Base-by-base conservation (phyloP, 1,284 basidiomycete species). In the Blastosporella zonata region DNA sequence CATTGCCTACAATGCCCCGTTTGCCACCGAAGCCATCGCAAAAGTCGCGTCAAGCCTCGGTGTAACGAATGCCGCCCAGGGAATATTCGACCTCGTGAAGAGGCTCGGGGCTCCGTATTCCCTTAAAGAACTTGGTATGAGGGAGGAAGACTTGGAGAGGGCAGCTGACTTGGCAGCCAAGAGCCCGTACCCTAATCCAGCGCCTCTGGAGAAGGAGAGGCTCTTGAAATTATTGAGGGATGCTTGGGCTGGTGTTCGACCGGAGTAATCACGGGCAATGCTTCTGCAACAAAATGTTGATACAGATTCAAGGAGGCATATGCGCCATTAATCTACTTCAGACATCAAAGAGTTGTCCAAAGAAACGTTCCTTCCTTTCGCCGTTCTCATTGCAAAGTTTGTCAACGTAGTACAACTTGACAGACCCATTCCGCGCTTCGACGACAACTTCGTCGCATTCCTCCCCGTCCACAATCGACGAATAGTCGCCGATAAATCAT, bases 171-270 rank as follows among this genome's bases (percentile, higher is more conserved):
- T 73, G 15, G 73, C 72, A 12, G 60, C 65, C 21, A 64, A 60
- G 50, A 69, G 64, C 12, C 68, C 70, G 41, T 75, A 75, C 61
- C 69, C 69, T 17, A 74, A 74, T 53, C 73, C 73, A 0, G 67
- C 67, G 6, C 68, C 67, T 3, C 57, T 75, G 39, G 70, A 72
- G 41, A 65, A 65, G 43, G 64, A 62, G 18, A 62, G 47, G 50
- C 50, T 60, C 41, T 31, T 59, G 12, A 43, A 49, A 15, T 34
- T 62, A 28, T 44, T 63, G 43, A 58, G 49, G 39, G 47, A 63
- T 49, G 61, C 60, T 10, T 63, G 58, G 48, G 56, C 47, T 25
- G 61, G 62, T 17, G 57, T 45, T 22, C 52, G 59, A 20, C 62
- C 61, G 13, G 52, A 50, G 34, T 62, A 39, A 52, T n/a, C n/a